Conservation (phyloP, 148 eudicot genomes). For the Spergularia marina region DNA sequence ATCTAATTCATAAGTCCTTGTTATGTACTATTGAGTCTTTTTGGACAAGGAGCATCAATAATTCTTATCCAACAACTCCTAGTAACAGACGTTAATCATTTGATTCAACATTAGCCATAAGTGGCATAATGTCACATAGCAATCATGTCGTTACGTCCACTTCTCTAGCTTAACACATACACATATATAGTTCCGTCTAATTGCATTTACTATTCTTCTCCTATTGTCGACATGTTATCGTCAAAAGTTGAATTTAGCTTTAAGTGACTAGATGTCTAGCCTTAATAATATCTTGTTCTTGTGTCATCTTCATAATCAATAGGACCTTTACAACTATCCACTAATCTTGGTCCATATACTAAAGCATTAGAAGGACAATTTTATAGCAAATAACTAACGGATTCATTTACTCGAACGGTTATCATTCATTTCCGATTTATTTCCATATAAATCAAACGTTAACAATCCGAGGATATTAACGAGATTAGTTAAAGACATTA, state of each 20-base stretch:
- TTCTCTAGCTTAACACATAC: background rate
- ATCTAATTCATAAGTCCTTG: no score
- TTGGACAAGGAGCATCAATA: background rate
- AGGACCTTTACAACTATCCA: background rate
- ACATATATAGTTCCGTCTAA: background rate
- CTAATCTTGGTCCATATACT: no score
- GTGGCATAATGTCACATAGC: background rate
- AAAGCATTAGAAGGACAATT: no score
- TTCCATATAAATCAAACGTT: no score
- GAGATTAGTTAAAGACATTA: no score
- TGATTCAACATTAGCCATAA: background rate
- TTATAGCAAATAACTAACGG: slow-evolving; percentile 3
- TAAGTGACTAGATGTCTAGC: background rate
- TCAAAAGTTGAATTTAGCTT: slow-evolving; percentile 1
- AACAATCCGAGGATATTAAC: no score
- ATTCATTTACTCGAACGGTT: background rate
- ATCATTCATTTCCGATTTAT: no score
- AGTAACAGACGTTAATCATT: background rate
- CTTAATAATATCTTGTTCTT: background rate
- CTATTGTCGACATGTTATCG: background rate
- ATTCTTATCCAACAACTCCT: slow-evolving; percentile 1
- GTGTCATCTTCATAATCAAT: background rate
- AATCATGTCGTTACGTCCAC: slow-evolving; percentile 11
- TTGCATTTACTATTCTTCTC: background rate
- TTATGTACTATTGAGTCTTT: no score